Evolutionary conservation across 2,329 filamentous ascomycete genomes (phyloP).

Genomic region (Elsinoe australis): DNA sequence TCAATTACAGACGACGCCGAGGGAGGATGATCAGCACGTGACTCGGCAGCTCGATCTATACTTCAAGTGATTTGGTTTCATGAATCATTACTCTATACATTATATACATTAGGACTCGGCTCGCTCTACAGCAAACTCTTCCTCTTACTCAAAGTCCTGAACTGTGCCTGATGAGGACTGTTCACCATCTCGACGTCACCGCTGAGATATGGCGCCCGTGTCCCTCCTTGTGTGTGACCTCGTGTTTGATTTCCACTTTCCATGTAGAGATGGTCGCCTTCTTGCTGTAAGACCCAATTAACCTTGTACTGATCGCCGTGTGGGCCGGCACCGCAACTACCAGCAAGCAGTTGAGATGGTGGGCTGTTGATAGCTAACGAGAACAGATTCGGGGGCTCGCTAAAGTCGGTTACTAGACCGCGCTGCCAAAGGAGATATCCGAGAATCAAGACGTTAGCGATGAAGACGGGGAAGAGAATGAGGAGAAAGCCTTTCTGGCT

Average conservation of each 20-base stretch:
- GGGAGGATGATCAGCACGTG: too few species aligned
- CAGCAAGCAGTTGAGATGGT: constrained; percentile 44
- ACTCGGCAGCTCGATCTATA: too few species aligned
- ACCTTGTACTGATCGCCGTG: constrained; percentile 42
- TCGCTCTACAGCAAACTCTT: constrained; percentile 29
- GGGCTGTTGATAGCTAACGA: constrained; percentile 61
- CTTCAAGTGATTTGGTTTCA: not conserved
- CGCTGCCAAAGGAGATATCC: constrained; percentile 52
- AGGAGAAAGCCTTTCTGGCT: constrained; percentile 63
- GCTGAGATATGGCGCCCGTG: constrained; percentile 11
- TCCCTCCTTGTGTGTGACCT: not conserved
- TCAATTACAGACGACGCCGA: too few species aligned
- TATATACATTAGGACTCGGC: not conserved
- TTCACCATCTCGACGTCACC: constrained; percentile 18
- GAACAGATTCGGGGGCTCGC: constrained; percentile 69
- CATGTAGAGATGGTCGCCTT: constrained; percentile 46
- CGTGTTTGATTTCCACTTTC: constrained; percentile 27
- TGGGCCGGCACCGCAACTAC: constrained; percentile 51
- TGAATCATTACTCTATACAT: constrained; percentile 7
- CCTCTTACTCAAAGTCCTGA: constrained; percentile 33
- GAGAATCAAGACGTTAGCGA: constrained; percentile 59
- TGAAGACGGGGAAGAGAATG: constrained; percentile 57
- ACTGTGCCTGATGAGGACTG: constrained; percentile 26
- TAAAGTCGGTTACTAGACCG: constrained; percentile 68
- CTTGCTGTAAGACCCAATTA: constrained; percentile 30